Conservation (phyloP, 371 early-diverging fungal species). For the Mortierella sp. region DNA sequence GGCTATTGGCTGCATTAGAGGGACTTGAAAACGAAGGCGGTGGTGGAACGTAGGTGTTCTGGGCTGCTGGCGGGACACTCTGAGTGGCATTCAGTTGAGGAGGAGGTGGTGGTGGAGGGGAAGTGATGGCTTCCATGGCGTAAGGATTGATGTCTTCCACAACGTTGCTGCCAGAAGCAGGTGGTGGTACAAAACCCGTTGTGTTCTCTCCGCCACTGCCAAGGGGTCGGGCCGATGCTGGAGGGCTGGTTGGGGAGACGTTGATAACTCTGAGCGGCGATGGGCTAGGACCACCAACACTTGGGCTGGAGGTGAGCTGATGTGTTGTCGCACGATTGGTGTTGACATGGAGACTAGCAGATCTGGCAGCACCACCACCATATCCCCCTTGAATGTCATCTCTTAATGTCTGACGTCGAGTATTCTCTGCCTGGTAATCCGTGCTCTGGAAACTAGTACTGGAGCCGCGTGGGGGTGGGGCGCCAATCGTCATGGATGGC, state of each 20-base stretch:
- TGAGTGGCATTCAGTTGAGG: slow-evolving; percentile 1
- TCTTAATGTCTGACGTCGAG: slow-evolving; percentile 44
- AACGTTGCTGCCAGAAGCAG: background rate
- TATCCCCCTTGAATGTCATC: slow-evolving; percentile 50
- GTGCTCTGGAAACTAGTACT: slow-evolving; percentile 32
- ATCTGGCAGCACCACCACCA: slow-evolving; percentile 38
- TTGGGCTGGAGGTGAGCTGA: slow-evolving; percentile 21
- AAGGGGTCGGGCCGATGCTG: slow-evolving; percentile 9
- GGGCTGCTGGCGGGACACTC: background rate
- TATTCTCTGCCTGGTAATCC: slow-evolving; percentile 40
- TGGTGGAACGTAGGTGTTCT: slow-evolving; percentile 11
- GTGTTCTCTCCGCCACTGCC: background rate
- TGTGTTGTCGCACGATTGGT: slow-evolving; percentile 27
- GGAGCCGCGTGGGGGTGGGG: slow-evolving; percentile 41
- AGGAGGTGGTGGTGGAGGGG: slow-evolving; percentile 6
- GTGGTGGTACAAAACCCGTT: slow-evolving; percentile 15
- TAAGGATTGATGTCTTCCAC: slow-evolving; percentile 38
- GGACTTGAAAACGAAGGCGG: slow-evolving; percentile 9
- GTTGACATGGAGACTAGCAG: slow-evolving; percentile 11
- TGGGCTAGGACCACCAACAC: slow-evolving; percentile 6
- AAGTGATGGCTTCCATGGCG: slow-evolving; percentile 40
- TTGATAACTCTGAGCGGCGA: slow-evolving; percentile 49
- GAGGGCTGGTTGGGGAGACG: slow-evolving; percentile 35
- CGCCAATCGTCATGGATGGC: slow-evolving; percentile 31
- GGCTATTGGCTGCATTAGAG: slow-evolving; percentile 1